Percentiles rank a stretch among this genome's conserved stretches.
These are phyloP conservation scores for Lipomyces sp. DNA, from an alignment of 805 yeast species.

Conservation along the genomic window DNA sequence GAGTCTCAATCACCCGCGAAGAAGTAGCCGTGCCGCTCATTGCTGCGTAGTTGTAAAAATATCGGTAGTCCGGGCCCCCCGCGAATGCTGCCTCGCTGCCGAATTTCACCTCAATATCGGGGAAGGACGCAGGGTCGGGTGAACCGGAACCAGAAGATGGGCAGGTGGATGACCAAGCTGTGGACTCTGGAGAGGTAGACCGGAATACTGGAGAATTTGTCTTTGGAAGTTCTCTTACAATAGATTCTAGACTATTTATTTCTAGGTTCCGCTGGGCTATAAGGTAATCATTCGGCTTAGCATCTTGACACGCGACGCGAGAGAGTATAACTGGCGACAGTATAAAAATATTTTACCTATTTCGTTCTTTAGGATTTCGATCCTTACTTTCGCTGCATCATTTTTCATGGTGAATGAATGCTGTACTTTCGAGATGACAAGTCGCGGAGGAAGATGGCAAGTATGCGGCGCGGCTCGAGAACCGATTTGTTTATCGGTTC, in stretches of 20 bases:
- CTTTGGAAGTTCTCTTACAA: slow-evolving; percentile 28
- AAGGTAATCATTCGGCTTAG: background rate
- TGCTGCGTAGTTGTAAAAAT: slow-evolving; percentile 8
- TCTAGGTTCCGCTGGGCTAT: slow-evolving; percentile 28
- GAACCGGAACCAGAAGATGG: slow-evolving; percentile 5
- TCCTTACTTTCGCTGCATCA: slow-evolving; percentile 16
- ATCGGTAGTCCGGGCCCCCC: background rate
- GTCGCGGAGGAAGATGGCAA: background rate
- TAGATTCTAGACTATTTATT: slow-evolving; percentile 29
- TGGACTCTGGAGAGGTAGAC: slow-evolving; percentile 3
- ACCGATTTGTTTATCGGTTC: background rate
- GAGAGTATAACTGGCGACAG: background rate
- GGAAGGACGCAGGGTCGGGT: background rate
- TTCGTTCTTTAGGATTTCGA: slow-evolving; percentile 29
- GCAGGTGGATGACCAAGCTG: background rate
- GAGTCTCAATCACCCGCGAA: slow-evolving; percentile 46
- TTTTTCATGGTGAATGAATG: slow-evolving; percentile 12
- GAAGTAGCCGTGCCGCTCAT: slow-evolving; percentile 9
- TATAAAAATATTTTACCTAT: slow-evolving; percentile 18
- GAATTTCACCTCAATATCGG: background rate
- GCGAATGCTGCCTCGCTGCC: background rate
- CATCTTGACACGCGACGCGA: background rate
- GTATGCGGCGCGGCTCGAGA: background rate
- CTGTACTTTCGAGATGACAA: background rate
- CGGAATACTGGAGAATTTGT: background rate